Conservation (phyloP, 1,284 basidiomycete species). For the Xerocomus nothofagi region DNA sequence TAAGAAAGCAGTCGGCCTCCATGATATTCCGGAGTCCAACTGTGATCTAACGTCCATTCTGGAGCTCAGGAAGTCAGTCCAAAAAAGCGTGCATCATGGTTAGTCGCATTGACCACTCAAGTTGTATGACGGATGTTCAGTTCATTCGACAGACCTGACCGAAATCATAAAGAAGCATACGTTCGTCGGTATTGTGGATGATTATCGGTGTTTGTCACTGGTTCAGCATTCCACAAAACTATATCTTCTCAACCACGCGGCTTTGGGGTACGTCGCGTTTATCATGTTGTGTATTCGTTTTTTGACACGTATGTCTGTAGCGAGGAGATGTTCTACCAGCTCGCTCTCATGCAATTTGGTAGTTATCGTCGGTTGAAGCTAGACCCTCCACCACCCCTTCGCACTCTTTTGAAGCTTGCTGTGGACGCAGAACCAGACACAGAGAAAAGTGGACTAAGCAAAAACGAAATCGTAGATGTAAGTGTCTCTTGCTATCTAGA, state of each 20-base stretch:
- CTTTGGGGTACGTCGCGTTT: constrained; percentile 62
- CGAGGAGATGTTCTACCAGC: constrained; percentile 95
- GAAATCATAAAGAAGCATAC: constrained; percentile 87
- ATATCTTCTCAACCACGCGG: constrained; percentile 85
- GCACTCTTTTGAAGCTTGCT: constrained; percentile 74
- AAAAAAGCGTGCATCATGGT: constrained; percentile 71
- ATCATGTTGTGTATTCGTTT: neutral
- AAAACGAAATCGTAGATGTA: constrained; percentile 71
- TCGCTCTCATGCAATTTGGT: constrained; percentile 91
- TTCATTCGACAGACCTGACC: constrained; percentile 58
- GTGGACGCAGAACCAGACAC: constrained; percentile 71
- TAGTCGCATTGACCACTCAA: constrained; percentile 29
- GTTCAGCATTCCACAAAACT: constrained; percentile 89
- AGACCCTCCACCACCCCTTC: constrained; percentile 78
- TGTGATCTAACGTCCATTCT: constrained; percentile 82
- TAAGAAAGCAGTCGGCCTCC: constrained; percentile 35
- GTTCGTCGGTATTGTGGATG: constrained; percentile 92
- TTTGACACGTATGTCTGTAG: constrained; percentile 41
- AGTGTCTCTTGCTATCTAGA: constrained; percentile 28
- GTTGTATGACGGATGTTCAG: neutral
- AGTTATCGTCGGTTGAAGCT: constrained; percentile 74
- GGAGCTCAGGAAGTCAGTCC: constrained; percentile 61
- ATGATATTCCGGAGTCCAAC: constrained; percentile 74
- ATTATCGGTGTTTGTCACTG: constrained; percentile 71
- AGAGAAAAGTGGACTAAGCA: constrained; percentile 48